These are phyloP conservation scores for Sherardia arvensis DNA, from an alignment of 257 asterid genomes.

Conservation along the genomic window DNA sequence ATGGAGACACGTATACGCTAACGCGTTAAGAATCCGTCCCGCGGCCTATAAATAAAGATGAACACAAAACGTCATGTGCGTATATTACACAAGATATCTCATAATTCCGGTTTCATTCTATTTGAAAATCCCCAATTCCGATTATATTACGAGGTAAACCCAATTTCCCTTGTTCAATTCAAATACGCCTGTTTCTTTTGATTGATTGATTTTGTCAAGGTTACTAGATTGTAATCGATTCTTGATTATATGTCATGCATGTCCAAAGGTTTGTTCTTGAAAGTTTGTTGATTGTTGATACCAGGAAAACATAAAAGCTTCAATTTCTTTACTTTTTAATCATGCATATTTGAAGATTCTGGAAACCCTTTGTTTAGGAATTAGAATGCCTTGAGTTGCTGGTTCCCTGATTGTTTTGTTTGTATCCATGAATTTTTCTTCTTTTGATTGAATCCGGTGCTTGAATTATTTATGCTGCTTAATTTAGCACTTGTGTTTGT, in stretches of 20 bases:
- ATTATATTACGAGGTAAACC: background rate
- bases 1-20: background rate
- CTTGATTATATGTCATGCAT: background rate
- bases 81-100: background rate
- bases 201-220: conserved; percentile 1
- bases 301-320: background rate
- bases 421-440: background rate
- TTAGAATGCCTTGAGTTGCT: too few species aligned
- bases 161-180: too few species aligned
- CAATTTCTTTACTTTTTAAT: background rate
- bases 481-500: background rate
- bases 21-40: background rate
- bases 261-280: background rate
- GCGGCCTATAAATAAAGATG: background rate
- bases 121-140: background rate
- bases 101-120: background rate
- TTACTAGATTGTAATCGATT: background rate
- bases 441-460: background rate
- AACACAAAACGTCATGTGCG: background rate
- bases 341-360: background rate
- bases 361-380: background rate
- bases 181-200: background rate
- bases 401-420: background rate
- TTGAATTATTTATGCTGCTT: background rate
- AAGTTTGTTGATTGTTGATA: background rate